Base-by-base conservation (phyloP, 2,329 filamentous ascomycete genomes). In the Akanthomyces lecanii region DNA sequence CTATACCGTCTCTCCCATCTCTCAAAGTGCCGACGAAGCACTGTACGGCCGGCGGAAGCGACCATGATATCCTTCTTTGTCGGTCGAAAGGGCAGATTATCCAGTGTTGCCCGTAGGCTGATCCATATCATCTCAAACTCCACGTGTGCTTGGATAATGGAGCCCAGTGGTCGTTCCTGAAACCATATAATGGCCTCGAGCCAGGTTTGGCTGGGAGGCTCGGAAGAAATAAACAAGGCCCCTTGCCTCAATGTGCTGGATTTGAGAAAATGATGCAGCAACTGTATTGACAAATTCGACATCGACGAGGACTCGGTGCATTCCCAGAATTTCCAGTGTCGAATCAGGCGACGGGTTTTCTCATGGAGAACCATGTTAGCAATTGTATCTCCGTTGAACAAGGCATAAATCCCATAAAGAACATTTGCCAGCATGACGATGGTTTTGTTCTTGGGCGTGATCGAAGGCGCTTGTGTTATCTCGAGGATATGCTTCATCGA, bases 261-360 rank as follows among this genome's bases (percentile, higher is more conserved):
- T 33, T 53, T 53, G n/a, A 53, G 51, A 40, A 53, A 53, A n/a
- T 53, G 51, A 23, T 53, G 51, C 3, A 53, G 51, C 33, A 53
- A 5, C 30, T 53, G 30, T 33, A 53, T 53, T 5, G 51, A 38
- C n/a, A 53, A 5, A 7, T 30, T 6, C 11, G 51, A 38, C 14
- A 40, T 5, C 33, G 51, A 28, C 1, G n/a, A 18, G 3, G 33
- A 12, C 12, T 23, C n/a, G 30, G 51, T 53, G 16, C 51, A 40
- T 53, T 53, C 51, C 51, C 51, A 53, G 7, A 53, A 54, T 14
- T 14, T 40, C 52, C 52, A 54, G 36, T 54, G 52, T 14, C 36
- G 36, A 12, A 54, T 54, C 21, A 54, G 8, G 14, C 52, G 52
- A 25, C 36, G 36, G 4, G 52, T 54, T 36, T 42, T 42, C 11